These are phyloP conservation scores for Aspergillus pseudonomiae DNA, from an alignment of 2,329 filamentous ascomycete genomes.

Conservation along the genomic window DNA sequence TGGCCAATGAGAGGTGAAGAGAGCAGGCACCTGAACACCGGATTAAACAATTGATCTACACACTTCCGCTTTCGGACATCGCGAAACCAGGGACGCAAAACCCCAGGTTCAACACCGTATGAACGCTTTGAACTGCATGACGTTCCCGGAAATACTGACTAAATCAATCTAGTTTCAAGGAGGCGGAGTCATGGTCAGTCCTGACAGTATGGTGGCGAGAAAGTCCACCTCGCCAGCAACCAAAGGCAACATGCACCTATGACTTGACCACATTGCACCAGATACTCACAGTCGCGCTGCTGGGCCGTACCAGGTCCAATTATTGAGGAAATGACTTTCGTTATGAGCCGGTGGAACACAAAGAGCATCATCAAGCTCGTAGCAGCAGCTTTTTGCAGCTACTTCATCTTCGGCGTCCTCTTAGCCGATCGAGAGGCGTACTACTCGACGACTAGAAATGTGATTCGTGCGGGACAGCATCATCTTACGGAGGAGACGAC, in stretches of 20 bases:
- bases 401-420: slow-evolving; percentile 6
- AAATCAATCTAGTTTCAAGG: background rate
- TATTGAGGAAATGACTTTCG: slow-evolving; percentile 5
- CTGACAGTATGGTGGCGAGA: background rate
- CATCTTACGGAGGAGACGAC: slow-evolving; percentile 17
- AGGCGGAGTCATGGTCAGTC: background rate
- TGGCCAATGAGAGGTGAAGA: too few species aligned
- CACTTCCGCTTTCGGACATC: background rate
- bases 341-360: slow-evolving; percentile 6
- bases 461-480: slow-evolving; percentile 10
- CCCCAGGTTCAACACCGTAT: background rate
- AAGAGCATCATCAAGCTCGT: slow-evolving; percentile 8
- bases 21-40: too few species aligned
- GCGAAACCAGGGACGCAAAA: background rate
- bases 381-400: slow-evolving; percentile 4
- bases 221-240: background rate
- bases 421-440: slow-evolving; percentile 6
- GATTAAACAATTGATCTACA: too few species aligned
- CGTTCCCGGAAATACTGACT: background rate
- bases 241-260: slow-evolving; percentile 1
- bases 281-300: background rate
- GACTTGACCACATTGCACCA: background rate
- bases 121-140: background rate
- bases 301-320: background rate
- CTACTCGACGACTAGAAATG: slow-evolving; percentile 1